A percentile compares a stretch with the other conserved stretches of the same genome.
phyloP scores from a whole-genome alignment of 768 basidiomycete genomes.

The Trametes punicea region DNA sequence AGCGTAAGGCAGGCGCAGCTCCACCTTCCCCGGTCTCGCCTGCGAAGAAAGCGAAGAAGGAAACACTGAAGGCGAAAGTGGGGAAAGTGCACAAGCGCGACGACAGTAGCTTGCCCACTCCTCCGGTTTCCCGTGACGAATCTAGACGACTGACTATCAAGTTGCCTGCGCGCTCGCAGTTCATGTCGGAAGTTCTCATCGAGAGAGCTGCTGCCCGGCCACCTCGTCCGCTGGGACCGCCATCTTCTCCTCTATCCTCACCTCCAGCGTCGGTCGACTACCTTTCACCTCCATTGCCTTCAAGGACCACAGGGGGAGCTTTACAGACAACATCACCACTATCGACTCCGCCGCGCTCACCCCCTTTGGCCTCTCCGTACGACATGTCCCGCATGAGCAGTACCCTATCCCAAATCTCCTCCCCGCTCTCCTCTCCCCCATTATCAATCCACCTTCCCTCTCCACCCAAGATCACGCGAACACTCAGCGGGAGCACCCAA shows the following conservation, averaged over 20 bases:
- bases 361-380: neutral
- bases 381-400: slow-evolving; percentile 11
- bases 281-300: neutral
- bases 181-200: slow-evolving; percentile 15
- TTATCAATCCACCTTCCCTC: neutral
- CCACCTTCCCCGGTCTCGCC: slow-evolving; percentile 14
- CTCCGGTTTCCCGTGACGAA: slow-evolving; percentile 8
- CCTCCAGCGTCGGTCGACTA: slow-evolving; percentile 1
- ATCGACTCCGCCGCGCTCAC: neutral
- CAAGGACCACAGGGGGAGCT: neutral
- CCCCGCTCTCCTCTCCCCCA: slow-evolving; percentile 10
- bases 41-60: slow-evolving; percentile 15
- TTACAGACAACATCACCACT: neutral
- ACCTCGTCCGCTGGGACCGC: neutral
- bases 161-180: slow-evolving; percentile 11
- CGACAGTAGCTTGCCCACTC: slow-evolving; percentile 3
- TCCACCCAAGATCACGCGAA: neutral
- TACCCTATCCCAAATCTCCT: slow-evolving; percentile 7
- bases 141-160: slow-evolving; percentile 15
- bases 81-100: neutral
- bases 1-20: slow-evolving; percentile 12
- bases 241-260: slow-evolving; percentile 18
- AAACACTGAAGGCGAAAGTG: slow-evolving; percentile 9
- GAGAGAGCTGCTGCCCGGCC: neutral
- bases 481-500: slow-evolving; percentile 2